Evolutionary conservation across 2,329 filamentous ascomycete species (phyloP).

Genomic region (Penicillium psychrosexuale): DNA sequence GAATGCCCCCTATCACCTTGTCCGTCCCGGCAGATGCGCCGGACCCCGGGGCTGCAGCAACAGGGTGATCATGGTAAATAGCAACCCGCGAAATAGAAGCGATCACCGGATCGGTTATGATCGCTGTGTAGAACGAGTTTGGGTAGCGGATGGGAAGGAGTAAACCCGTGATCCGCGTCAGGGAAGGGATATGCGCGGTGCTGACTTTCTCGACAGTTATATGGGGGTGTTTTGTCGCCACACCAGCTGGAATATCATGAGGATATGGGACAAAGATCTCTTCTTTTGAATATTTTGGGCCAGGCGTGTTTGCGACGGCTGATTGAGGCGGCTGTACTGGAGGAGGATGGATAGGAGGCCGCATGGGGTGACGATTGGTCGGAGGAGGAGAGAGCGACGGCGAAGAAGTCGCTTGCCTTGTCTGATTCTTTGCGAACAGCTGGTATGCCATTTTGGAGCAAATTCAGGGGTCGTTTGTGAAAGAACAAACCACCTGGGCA

Average conservation of each 20-base stretch:
- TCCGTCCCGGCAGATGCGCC: constrained; percentile 32
- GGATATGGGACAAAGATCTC: constrained; percentile 33
- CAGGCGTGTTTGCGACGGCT: constrained; percentile 21
- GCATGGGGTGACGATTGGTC: constrained; percentile 13
- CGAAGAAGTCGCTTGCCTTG: constrained; percentile 22
- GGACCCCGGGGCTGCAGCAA: constrained; percentile 24
- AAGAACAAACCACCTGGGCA: neutral
- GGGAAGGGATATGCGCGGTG: constrained; percentile 53
- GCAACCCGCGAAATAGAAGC: constrained; percentile 58
- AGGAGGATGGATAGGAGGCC: constrained; percentile 33
- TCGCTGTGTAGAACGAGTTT: constrained; percentile 59
- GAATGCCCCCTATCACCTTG: constrained; percentile 49
- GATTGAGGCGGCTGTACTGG: constrained; percentile 28
- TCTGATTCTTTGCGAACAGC: constrained; percentile 36
- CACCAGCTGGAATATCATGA: constrained; percentile 25
- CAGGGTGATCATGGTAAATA: constrained; percentile 52
- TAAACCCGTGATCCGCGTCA: constrained; percentile 57
- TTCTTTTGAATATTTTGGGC: constrained; percentile 24
- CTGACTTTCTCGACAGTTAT: constrained; percentile 54
- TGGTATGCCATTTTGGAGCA: constrained; percentile 35
- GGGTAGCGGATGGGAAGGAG: constrained; percentile 62
- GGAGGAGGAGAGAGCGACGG: constrained; percentile 20
- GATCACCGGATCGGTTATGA: constrained; percentile 53
- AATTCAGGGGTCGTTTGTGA: constrained; percentile 4
- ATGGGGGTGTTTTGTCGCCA: constrained; percentile 45